Percentiles rank a stretch among this genome's conserved stretches.
These are phyloP conservation scores for Boletales sp. DNA, from an alignment of 768 basidiomycete species.

Conservation along the genomic window DNA sequence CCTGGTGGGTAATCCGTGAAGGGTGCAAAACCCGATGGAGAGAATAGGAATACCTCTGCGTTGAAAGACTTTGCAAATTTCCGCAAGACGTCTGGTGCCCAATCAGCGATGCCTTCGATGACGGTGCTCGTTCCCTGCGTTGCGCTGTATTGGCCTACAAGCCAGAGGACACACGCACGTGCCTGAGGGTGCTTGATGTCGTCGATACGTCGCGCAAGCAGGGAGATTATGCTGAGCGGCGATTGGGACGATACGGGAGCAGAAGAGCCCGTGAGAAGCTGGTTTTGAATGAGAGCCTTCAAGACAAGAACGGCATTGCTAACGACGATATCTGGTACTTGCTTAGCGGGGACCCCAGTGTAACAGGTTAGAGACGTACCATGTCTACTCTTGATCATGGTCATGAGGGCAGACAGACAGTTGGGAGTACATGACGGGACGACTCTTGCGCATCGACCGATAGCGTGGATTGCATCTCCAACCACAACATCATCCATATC, in stretches of 20 bases:
- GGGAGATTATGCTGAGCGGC: conserved; percentile 68
- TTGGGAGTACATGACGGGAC: conserved; percentile 68
- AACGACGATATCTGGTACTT: conserved; percentile 63
- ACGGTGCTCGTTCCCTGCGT: conserved; percentile 30
- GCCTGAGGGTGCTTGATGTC: conserved; percentile 78
- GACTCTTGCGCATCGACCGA: conserved; percentile 69
- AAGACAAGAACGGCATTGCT: conserved; percentile 81
- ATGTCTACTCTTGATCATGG: conserved; percentile 72
- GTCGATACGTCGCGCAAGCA: conserved; percentile 74
- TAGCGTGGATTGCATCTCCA: conserved; percentile 67
- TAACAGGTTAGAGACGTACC: conserved; percentile 42
- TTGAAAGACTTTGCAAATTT: conserved; percentile 70
- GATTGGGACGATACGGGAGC: conserved; percentile 28
- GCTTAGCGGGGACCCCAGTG: conserved; percentile 3
- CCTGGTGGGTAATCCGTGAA: conserved; percentile 34
- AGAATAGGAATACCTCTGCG: conserved; percentile 51
- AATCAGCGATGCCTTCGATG: conserved; percentile 60
- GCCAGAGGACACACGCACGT: conserved; percentile 86
- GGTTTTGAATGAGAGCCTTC: conserved; percentile 77
- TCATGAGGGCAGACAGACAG: conserved; percentile 73
- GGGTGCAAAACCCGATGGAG: too few relatives aligned
- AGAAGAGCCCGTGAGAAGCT: conserved; percentile 40
- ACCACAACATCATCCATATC: conserved; percentile 72
- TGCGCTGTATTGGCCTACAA: conserved; percentile 84
- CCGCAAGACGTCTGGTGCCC: conserved; percentile 90